A percentile compares a stretch with the other conserved stretches of the same genome.
These are phyloP conservation scores for Xylaria nigripes DNA, from an alignment of 495 filamentous ascomycete species.

Conservation along the genomic window DNA sequence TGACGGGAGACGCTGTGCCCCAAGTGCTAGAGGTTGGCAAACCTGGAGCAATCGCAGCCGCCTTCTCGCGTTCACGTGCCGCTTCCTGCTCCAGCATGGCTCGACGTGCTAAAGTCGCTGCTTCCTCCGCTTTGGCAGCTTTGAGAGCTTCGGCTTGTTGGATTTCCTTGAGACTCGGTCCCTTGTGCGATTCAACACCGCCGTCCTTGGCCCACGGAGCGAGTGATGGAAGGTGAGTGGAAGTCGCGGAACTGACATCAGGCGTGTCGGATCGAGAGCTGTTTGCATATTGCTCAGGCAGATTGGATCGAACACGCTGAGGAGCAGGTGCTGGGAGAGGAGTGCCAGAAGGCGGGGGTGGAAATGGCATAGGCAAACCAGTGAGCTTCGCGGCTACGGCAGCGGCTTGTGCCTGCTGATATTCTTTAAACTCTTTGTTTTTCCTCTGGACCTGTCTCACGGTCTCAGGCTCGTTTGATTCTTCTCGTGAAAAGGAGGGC, in stretches of 20 bases:
- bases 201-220: constrained; percentile 92
- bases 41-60: constrained; percentile 58
- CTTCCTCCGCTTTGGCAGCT: constrained; percentile 83
- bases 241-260: constrained; percentile 34
- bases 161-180: constrained; percentile 91
- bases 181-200: constrained; percentile 62
- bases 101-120: constrained; percentile 71
- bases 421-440: constrained; percentile 84
- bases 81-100: constrained; percentile 74
- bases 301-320: constrained; percentile 71
- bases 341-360: constrained; percentile 44
- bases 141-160: constrained; percentile 91
- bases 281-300: constrained; percentile 70
- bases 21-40: constrained; percentile 86
- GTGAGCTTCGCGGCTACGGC: constrained; percentile 43
- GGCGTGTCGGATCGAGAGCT: constrained; percentile 72
- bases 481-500: not conserved
- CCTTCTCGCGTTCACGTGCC: constrained; percentile 53
- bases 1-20: constrained; percentile 65
- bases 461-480: constrained; percentile 2
- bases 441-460: constrained; percentile 16
- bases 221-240: constrained; percentile 51
- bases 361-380: constrained; percentile 73
- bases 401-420: constrained; percentile 62
- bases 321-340: constrained; percentile 81